Conservation (phyloP, 2,329 filamentous ascomycete species). For the Scopulariopsis brevicaulis region DNA sequence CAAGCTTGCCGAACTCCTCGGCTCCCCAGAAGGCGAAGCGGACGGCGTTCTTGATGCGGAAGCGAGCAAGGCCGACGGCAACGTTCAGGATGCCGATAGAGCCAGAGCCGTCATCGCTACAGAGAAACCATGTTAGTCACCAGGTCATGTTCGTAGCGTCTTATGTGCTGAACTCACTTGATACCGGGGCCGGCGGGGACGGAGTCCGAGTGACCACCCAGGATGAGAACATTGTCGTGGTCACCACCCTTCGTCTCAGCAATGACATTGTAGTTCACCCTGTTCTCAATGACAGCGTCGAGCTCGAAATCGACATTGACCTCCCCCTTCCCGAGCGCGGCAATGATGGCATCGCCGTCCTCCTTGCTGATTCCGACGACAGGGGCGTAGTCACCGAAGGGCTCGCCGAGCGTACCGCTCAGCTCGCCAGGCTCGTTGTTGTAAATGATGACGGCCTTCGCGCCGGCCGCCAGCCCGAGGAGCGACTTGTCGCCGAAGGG, state of each 20-base stretch:
- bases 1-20: slow-evolving; percentile 36
- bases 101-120: slow-evolving; percentile 45
- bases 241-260: slow-evolving; percentile 37
- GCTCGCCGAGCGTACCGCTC: slow-evolving; percentile 42
- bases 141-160: not conserved
- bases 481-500: slow-evolving; percentile 45
- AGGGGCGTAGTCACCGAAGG: slow-evolving; percentile 33
- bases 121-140: not conserved
- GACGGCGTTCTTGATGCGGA: slow-evolving; percentile 33
- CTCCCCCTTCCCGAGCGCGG: slow-evolving; percentile 16
- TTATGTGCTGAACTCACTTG: slow-evolving; percentile 26
- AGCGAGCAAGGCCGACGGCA: slow-evolving; percentile 28
- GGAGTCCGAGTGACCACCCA: slow-evolving; percentile 35
- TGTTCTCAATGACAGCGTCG: slow-evolving; percentile 33
- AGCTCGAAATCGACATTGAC: slow-evolving; percentile 24
- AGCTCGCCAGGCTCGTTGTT: slow-evolving; percentile 44
- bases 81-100: slow-evolving; percentile 33
- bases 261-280: slow-evolving; percentile 37
- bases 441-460: slow-evolving; percentile 45
- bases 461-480: slow-evolving; percentile 44
- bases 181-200: slow-evolving; percentile 42
- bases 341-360: slow-evolving; percentile 24
- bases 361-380: slow-evolving; percentile 39
- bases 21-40: slow-evolving; percentile 41
- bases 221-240: slow-evolving; percentile 32